Evolutionary conservation across 441 rosid genomes (phyloP).

Genomic region (Populus hybrid): DNA sequence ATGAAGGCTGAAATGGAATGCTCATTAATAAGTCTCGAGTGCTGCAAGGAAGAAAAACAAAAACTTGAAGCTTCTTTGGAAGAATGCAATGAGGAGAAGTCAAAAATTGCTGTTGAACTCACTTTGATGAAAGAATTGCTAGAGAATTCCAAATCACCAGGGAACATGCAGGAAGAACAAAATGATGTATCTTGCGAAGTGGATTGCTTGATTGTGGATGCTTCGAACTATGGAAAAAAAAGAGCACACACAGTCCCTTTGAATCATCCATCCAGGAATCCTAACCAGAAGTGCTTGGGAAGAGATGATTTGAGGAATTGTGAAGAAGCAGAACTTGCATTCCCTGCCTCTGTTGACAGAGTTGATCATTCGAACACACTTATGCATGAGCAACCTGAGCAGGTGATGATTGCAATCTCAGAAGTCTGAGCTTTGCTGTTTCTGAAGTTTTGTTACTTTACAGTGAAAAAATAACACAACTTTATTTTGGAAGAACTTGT

Average conservation of each 20-base stretch:
- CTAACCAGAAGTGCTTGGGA: slow-evolving; percentile 15
- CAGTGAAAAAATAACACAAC: not conserved
- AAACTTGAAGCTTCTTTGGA: slow-evolving; percentile 68
- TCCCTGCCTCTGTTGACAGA: slow-evolving; percentile 27
- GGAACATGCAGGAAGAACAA: slow-evolving; percentile 32
- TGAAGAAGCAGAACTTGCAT: slow-evolving; percentile 30
- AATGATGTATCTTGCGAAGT: slow-evolving; percentile 25
- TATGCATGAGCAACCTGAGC: slow-evolving; percentile 28
- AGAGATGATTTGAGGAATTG: slow-evolving; percentile 17
- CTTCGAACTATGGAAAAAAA: slow-evolving; percentile 17
- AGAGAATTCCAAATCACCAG: slow-evolving; percentile 34
- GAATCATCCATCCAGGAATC: slow-evolving; percentile 18
- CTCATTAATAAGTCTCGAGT: slow-evolving; percentile 88
- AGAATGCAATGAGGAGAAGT: slow-evolving; percentile 63
- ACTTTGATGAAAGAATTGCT: slow-evolving; percentile 45
- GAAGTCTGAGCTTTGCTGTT: not conserved
- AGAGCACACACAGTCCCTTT: slow-evolving; percentile 12
- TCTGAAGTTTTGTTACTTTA: not conserved
- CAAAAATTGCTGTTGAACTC: slow-evolving; percentile 55
- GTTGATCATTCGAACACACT: slow-evolving; percentile 22
- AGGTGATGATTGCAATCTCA: slow-evolving; percentile 28
- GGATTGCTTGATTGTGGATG: slow-evolving; percentile 19
- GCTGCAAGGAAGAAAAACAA: slow-evolving; percentile 96
- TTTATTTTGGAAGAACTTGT: not conserved
- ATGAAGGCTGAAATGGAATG: slow-evolving; percentile 98